These are phyloP conservation scores for Rhododendron ovatum DNA, from an alignment of 148 eudicot species.

Conservation along the genomic window DNA sequence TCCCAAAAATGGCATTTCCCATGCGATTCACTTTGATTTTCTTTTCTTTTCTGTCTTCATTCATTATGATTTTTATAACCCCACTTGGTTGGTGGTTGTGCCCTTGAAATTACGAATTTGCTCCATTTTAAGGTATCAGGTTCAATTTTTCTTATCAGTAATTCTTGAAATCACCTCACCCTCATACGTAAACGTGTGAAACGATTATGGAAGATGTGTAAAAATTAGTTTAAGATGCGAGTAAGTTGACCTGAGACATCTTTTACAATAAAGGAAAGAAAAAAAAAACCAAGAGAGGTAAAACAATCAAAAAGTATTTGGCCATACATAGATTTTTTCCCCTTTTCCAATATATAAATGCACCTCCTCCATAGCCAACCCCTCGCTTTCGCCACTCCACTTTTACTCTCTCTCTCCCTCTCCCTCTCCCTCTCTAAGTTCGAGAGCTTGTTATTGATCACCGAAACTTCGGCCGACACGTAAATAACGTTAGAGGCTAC, in stretches of 20 bases:
- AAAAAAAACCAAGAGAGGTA: not conserved
- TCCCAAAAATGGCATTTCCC: not conserved
- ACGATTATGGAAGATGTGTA: no score
- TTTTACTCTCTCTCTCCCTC: conserved; percentile 12
- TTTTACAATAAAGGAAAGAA: no score
- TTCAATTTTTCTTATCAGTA: no score
- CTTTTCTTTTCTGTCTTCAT: not conserved
- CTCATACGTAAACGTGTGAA: accelerated
- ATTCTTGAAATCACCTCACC: no score
- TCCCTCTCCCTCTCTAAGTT: conserved; percentile 6
- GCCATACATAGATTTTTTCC: not conserved
- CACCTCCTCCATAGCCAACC: not conserved
- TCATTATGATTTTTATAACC: no score
- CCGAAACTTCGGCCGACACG: not conserved
- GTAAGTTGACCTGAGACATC: no score
- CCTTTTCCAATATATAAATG: not conserved
- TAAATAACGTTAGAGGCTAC: conserved; percentile 4
- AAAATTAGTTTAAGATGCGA: no score
- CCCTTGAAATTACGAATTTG: no score
- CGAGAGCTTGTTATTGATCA: not conserved
- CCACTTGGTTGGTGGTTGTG: no score
- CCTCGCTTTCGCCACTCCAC: not conserved
- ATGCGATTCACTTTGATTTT: not conserved
- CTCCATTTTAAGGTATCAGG: accelerated
- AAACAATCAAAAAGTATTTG: not conserved